phyloP scores from a whole-genome alignment of 768 basidiomycete genomes.

The Tylopilus sp. region DNA sequence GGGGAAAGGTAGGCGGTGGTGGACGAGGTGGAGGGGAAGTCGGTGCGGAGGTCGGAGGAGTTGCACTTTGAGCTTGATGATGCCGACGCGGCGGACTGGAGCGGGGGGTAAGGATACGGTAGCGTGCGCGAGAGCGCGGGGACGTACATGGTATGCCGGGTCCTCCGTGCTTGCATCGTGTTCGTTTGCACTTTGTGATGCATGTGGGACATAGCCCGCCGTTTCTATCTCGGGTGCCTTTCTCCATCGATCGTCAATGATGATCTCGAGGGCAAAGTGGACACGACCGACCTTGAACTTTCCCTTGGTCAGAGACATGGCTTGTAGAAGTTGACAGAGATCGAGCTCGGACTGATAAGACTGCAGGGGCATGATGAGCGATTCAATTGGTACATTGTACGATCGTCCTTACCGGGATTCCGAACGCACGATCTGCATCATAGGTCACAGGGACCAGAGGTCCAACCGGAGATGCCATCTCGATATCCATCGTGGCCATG shows the following conservation, averaged over 20 bases:
- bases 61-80: slow-evolving; percentile 44
- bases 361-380: slow-evolving; percentile 13
- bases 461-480: slow-evolving; percentile 32
- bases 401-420: slow-evolving; percentile 21
- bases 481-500: slow-evolving; percentile 30
- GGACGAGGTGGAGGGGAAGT: slow-evolving; percentile 15
- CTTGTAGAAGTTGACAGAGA: slow-evolving; percentile 50
- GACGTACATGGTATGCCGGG: slow-evolving; percentile 40
- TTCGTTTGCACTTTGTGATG: slow-evolving; percentile 34
- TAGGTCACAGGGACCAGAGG: slow-evolving; percentile 25
- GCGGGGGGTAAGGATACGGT: neutral
- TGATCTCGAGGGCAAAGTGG: neutral
- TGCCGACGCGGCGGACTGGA: slow-evolving; percentile 45
- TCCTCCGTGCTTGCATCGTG: slow-evolving; percentile 46
- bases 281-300: slow-evolving; percentile 30
- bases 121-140: no score
- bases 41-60: slow-evolving; percentile 28
- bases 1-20: slow-evolving; percentile 7
- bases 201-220: slow-evolving; percentile 24
- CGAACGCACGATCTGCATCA: slow-evolving; percentile 15
- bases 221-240: slow-evolving; percentile 27
- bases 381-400: neutral
- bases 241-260: slow-evolving; percentile 30
- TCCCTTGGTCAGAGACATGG: slow-evolving; percentile 44
- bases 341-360: slow-evolving; percentile 37